A percentile compares a stretch with the other conserved stretches of the same genome.
Conservation (phyloP, 2,329 filamentous ascomycete genomes). For the Pseudocercospora vitis region DNA sequence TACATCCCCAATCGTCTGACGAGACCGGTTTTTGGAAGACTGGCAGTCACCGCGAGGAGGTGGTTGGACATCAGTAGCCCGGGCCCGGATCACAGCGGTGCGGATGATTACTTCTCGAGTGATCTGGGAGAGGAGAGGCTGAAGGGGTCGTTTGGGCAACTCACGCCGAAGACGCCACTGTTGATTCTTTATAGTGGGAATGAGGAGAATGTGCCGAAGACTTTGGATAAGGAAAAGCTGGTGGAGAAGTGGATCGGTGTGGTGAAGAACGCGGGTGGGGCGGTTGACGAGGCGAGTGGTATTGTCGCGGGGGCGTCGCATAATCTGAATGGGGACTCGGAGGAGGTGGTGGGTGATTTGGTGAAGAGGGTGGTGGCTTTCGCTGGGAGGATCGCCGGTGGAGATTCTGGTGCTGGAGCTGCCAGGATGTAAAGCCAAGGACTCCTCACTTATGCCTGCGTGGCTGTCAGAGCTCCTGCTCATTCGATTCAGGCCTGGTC, state of each 20-base stretch:
- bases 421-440: slow-evolving; percentile 9
- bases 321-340: slow-evolving; percentile 50
- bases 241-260: slow-evolving; percentile 58
- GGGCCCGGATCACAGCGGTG: slow-evolving; percentile 58
- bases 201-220: slow-evolving; percentile 64
- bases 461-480: not conserved
- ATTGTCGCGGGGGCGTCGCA: slow-evolving; percentile 53
- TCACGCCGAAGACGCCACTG: slow-evolving; percentile 55
- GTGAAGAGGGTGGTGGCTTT: slow-evolving; percentile 54
- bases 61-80: slow-evolving; percentile 61
- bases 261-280: slow-evolving; percentile 46
- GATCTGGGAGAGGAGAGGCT: slow-evolving; percentile 65
- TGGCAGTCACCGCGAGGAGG: slow-evolving; percentile 56
- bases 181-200: slow-evolving; percentile 64
- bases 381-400: slow-evolving; percentile 37
- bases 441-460: not conserved
- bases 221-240: slow-evolving; percentile 59
- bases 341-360: slow-evolving; percentile 51
- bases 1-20: slow-evolving; percentile 50
- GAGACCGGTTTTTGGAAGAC: slow-evolving; percentile 34
- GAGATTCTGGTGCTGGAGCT: not conserved
- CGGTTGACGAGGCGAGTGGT: slow-evolving; percentile 50
- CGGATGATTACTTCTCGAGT: slow-evolving; percentile 87
- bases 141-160: slow-evolving; percentile 62
- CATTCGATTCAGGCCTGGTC: not conserved